Evolutionary conservation across 2,329 filamentous ascomycete species (phyloP), one percentile per base, ranked within the genome.

Genomic region (Trichoderma koningii): DNA sequence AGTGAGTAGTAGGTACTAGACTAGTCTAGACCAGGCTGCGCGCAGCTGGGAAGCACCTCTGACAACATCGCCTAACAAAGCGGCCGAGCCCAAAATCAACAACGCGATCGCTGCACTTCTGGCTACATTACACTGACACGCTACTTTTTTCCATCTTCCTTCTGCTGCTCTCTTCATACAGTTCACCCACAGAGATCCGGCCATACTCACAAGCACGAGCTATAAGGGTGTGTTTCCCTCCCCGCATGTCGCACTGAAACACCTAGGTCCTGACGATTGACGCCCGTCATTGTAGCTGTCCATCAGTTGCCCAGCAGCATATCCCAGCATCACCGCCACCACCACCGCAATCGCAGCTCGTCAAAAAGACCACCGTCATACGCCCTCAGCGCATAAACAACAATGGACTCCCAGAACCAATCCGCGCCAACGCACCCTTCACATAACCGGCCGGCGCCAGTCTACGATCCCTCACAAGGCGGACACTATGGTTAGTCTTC

Each of bases 381-480:
- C 30, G 30, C 30, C 30, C 30, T 23, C 28, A 9, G 30, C 30
- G 30, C 12, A 14, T 9, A 3, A 3, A 2, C 34, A 45, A 68
- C 53, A 51, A 80, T 80, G 78, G 78, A 80, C 66, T 70, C 76
- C 48, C 77, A 79, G 66, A 77, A 77, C 65, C 80, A 83, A 60
- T 78, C 82, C 67, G 79, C 80, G 66, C 77, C 85, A 66, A 79
- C 83, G 67, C 85, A 86, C 73, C 73, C 77, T 56, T 86, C 88
- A 73, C 82, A 84, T 73, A 82, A 80, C 72, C 84, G 86, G 70
- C 81, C 84, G 69, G 82, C 85, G 72, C 87, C 87, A 17, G 83
- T 85, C n/a, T 93, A 93, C 76, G 89, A 93, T 77, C 86, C 86
- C 57, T 83, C 81, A 70, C 87, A 90, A 74, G 90, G 89, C 67